These are phyloP conservation scores for Coccomyxa sp. DNA, from an alignment of 139 green algal genomes.

Conservation along the genomic window DNA sequence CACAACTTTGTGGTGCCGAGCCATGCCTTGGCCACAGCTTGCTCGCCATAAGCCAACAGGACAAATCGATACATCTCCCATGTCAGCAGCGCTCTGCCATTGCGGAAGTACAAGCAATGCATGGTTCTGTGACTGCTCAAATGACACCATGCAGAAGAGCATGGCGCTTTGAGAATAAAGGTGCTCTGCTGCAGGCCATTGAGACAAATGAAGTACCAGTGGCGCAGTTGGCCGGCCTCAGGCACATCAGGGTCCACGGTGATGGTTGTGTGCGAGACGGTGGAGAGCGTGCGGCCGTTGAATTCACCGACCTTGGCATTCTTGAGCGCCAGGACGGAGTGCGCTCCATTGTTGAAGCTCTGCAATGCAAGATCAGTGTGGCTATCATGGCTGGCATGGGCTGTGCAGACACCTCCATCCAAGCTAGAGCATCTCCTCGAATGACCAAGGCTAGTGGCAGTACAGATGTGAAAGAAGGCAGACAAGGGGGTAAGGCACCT, in stretches of 20 bases:
- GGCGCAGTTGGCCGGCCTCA: constrained; percentile 45
- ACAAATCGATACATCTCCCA: too few relatives aligned
- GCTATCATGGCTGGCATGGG: background rate
- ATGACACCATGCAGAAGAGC: too few relatives aligned
- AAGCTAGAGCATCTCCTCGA: background rate
- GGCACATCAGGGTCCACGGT: constrained; percentile 65
- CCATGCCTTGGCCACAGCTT: too few relatives aligned
- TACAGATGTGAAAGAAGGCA: background rate
- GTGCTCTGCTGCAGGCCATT: too few relatives aligned
- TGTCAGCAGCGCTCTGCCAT: too few relatives aligned
- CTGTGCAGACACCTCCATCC: background rate
- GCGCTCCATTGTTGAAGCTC: constrained; percentile 10
- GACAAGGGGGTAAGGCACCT: constrained; percentile 12
- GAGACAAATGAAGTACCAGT: constrained; percentile 46
- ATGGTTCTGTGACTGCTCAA: too few relatives aligned
- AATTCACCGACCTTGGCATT: constrained; percentile 85
- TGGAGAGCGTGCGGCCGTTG: constrained; percentile 86
- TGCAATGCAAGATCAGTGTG: background rate
- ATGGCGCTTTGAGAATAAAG: too few relatives aligned
- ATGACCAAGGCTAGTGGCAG: background rate
- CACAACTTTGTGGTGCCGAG: too few relatives aligned
- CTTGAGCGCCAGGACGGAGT: constrained; percentile 85
- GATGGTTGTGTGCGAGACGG: constrained; percentile 56
- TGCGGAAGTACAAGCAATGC: too few relatives aligned
- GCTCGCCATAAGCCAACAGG: too few relatives aligned